A percentile compares a stretch with the other conserved stretches of the same genome.
Conservation (phyloP, 805 yeast genomes). For the Teunomyces stri region DNA sequence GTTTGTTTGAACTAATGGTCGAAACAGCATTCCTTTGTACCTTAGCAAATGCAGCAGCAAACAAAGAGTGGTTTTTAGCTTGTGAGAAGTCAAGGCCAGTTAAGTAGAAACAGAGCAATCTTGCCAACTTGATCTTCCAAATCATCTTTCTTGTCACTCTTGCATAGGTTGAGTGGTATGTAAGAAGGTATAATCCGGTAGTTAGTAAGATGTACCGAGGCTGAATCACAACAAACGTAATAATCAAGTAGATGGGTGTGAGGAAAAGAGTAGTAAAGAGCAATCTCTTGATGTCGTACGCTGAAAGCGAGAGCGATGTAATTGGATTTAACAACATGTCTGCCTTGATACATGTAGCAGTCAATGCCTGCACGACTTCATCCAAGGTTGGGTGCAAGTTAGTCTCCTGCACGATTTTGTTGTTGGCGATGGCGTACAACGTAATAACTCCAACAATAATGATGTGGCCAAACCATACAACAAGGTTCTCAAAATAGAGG, state of each 20-base stretch:
- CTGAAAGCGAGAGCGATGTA: conserved; percentile 65
- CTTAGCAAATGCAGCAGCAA: conserved; percentile 55
- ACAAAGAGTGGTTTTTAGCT: conserved; percentile 44
- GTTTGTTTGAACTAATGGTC: conserved; percentile 29
- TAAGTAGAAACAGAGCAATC: conserved; percentile 71
- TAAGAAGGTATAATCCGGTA: conserved; percentile 59
- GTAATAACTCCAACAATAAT: conserved; percentile 61
- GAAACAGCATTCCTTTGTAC: conserved; percentile 39
- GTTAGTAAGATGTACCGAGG: conserved; percentile 66
- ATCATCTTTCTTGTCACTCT: conserved; percentile 77
- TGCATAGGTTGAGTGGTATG: conserved; percentile 86
- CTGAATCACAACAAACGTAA: conserved; percentile 63
- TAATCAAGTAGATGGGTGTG: conserved; percentile 78
- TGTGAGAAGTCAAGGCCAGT: conserved; percentile 79
- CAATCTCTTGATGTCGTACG: conserved; percentile 75
- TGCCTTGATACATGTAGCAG: conserved; percentile 70
- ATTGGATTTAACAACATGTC: conserved; percentile 81
- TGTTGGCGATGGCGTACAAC: conserved; percentile 57
- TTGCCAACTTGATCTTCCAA: conserved; percentile 76
- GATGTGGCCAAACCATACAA: conserved; percentile 81
- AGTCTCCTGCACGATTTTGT: conserved; percentile 56
- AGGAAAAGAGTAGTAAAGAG: conserved; percentile 80
- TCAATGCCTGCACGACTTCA: conserved; percentile 74
- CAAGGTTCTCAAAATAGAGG: conserved; percentile 73
- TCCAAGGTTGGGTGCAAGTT: conserved; percentile 77